Evolutionary conservation across 2,329 filamentous ascomycete species (phyloP), one percentile per base, ranked within the genome.

Genomic region (Atkinsonella hypoxylon): DNA sequence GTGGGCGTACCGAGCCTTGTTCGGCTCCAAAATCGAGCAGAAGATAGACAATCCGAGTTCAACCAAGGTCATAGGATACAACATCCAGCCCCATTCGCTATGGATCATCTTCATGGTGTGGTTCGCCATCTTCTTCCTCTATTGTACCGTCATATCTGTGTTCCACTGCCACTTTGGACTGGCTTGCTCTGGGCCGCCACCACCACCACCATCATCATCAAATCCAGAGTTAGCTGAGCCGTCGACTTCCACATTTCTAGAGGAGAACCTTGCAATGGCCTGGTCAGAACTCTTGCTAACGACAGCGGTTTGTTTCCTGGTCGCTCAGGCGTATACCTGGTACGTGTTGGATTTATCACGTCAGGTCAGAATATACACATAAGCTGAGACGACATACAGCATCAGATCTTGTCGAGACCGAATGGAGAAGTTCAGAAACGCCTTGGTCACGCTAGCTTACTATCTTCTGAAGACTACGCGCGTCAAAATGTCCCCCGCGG

Each of bases 281-380:
- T 60, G 51, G 53, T 42, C 54, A 11, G 53, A 57, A 18, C 38
- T 48, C 1, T 13, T 61, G 4, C 22, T 56, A 2, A 45, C 46
- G 2, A 49, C 49, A 0, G 49, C 53, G 2, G 52, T 47, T 1
- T 45, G 43, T 9, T 57, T 60, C 32, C 12, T 61, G 4, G 12
- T 61, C 4, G 53, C 56, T 0, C 59, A 63, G n/a, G 60, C 59
- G 0, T 52, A 57, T 12, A 31, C 51, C 9, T 50, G 51, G 61
- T 63, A 51, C 17, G 47, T 50, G 6, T 26, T 7, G 26, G 26
- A 26, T 26, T 7, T 8, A 8, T 26, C 26, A 7, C 26, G 26
- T 26, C 26, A 26, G 26, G 26, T 26, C 26, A 7, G 4, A 7
- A 5, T 26, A 7, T 26, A 7, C 26, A 26, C 26, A 26, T 26